These are phyloP conservation scores for Cryptococcus amylolentus DNA, from an alignment of 1,284 basidiomycete species.

Conservation along the genomic window DNA sequence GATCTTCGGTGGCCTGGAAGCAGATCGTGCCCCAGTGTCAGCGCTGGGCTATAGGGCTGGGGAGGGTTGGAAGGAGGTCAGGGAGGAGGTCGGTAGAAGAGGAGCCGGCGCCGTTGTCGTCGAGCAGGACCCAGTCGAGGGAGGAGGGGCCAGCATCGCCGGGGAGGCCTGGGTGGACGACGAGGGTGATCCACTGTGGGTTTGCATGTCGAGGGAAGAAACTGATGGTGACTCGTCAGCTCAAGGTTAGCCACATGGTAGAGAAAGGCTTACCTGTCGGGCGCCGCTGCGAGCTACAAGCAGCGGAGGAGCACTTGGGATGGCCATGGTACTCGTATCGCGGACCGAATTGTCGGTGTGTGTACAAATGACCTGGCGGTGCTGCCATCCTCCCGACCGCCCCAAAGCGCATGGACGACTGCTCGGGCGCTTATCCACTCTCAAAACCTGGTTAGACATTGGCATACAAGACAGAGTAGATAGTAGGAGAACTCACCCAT, in stretches of 20 bases:
- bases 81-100: constrained; percentile 40
- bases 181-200: constrained; percentile 49
- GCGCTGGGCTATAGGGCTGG: constrained; percentile 24
- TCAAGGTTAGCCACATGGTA: background rate
- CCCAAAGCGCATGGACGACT: background rate
- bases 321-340: no score
- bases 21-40: constrained; percentile 52
- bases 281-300: no score
- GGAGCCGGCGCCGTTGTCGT: constrained; percentile 46
- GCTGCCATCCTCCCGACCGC: no score
- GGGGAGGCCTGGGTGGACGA: constrained; percentile 53
- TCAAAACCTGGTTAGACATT: constrained; percentile 60
- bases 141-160: constrained; percentile 53
- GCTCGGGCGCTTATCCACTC: background rate
- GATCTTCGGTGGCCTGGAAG: constrained; percentile 50
- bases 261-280: no score
- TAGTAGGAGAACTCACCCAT: no score
- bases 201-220: constrained; percentile 13
- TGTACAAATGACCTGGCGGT: no score
- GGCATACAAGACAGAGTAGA: no score
- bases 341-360: no score
- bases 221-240: constrained; percentile 12
- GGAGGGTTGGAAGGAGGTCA: constrained; percentile 27
- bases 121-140: constrained; percentile 52
- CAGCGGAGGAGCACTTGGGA: no score